These are phyloP conservation scores for Syzygium aromaticum DNA, from an alignment of 345 rosid genomes.

Conservation along the genomic window DNA sequence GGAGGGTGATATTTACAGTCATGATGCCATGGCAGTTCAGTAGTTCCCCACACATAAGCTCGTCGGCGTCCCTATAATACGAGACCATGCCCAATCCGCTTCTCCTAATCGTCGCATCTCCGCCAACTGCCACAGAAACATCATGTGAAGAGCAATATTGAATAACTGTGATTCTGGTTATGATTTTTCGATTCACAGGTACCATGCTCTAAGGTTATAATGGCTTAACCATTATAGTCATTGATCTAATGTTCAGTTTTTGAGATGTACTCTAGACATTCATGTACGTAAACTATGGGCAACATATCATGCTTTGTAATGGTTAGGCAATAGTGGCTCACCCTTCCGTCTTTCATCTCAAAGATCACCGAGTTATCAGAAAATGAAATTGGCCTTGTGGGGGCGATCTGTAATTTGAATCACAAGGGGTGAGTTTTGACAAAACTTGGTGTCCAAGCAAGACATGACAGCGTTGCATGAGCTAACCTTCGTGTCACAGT, in stretches of 20 bases:
- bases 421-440: not conserved
- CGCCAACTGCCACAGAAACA: constrained; percentile 34
- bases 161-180: not conserved
- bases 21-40: constrained; percentile 39
- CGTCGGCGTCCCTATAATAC: constrained; percentile 48
- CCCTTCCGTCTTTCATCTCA: constrained; percentile 65
- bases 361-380: constrained; percentile 45
- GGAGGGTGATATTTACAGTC: constrained; percentile 1
- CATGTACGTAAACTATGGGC: not conserved
- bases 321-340: constrained; percentile 20
- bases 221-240: not conserved
- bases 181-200: not conserved
- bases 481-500: constrained; percentile 1
- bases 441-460: not conserved
- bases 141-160: constrained; percentile 2
- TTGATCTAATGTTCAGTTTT: not conserved
- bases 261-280: not conserved
- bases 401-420: constrained; percentile 37
- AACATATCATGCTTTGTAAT: not conserved
- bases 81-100: constrained; percentile 44
- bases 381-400: constrained; percentile 53
- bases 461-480: not conserved
- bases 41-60: constrained; percentile 29
- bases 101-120: constrained; percentile 35
- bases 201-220: not conserved